Base-by-base conservation (phyloP, 2,329 filamentous ascomycete genomes). In the Trichoderma atrobrunneum region DNA sequence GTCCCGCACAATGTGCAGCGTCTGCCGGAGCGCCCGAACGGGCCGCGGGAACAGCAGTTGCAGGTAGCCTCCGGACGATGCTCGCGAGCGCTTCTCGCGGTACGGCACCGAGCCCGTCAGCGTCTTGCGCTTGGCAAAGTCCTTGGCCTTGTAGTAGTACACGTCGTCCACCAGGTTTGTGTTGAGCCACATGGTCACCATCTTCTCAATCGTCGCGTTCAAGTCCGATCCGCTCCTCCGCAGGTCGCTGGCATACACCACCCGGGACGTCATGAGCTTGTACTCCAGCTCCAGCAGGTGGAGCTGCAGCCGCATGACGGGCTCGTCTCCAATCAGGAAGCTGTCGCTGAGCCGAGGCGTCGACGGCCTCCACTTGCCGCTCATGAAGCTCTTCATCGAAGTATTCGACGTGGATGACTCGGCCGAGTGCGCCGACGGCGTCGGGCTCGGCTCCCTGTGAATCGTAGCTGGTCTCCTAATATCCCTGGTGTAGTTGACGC, bases 161-260 rank as follows among this genome's bases (percentile, higher is more conserved):
- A 79, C 77, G 64, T 78, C 76, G 70, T 78, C 77, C 24, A 79
- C 68, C 28, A 78, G 72, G 70, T 79, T 79, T 28, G 78, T 79
- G 56, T 67, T 73, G 51, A 78, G 73, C 78, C 78, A 78, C 77
- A 78, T 78, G 73, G 71, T 73, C 54, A 77, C 74, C 75, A 78
- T 76, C 43, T 70, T 71, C 14, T 78, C 77, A 26, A 78, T 74
- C 7, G 76, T 78, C 56, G 61, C 65, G n/a, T 68, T 43, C 5
- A 78, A 69, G 51, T 77, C 73, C 14, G 75, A 75, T 12, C 70
- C 65, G 5, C 56, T 48, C 36, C 74, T 73, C 39, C 73, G 72
- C 8, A 78, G 69, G 73, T 78, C 77, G 74, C 78, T 79, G n/a
- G 77, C 78, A 57, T 79, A 79, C 5, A 79, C 75, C 48, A 78